These are phyloP conservation scores for Prunus davidiana DNA, from an alignment of 306 rosid species.

Conservation along the genomic window DNA sequence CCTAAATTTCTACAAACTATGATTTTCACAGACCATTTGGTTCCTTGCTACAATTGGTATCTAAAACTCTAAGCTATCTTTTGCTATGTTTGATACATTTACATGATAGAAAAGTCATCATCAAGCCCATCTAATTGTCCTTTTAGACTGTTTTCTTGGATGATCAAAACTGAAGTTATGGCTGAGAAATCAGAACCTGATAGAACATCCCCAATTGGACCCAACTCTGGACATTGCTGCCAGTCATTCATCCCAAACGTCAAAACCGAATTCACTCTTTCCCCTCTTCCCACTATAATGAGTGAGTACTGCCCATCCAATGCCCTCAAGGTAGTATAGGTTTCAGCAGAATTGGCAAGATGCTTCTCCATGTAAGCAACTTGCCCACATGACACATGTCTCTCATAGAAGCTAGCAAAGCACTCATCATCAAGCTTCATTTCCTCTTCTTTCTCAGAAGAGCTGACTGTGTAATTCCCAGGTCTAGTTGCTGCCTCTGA, in stretches of 20 bases:
- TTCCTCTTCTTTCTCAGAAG: conserved; percentile 61
- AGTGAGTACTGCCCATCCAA: conserved; percentile 78
- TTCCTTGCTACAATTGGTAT: conserved; percentile 31
- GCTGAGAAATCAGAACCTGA: conserved; percentile 76
- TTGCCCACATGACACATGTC: conserved; percentile 49
- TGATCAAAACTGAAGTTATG: conserved; percentile 65
- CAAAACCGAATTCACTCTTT: conserved; percentile 62
- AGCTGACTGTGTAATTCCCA: conserved; percentile 37
- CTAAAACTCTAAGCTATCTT: conserved; percentile 48
- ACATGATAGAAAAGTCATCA: conserved; percentile 82
- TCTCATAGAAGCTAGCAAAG: conserved; percentile 76
- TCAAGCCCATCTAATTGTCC: conserved; percentile 92
- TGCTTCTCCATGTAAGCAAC: conserved; percentile 72
- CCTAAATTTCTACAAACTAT: conserved; percentile 9
- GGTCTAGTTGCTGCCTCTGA: conserved; percentile 50
- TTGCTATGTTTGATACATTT: conserved; percentile 20
- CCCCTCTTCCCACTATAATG: conserved; percentile 78
- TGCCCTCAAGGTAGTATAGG: conserved; percentile 61
- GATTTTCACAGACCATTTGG: conserved; percentile 18
- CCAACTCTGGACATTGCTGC: conserved; percentile 93
- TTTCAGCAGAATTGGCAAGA: conserved; percentile 68
- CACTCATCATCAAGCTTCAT: conserved; percentile 70
- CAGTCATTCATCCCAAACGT: conserved; percentile 89
- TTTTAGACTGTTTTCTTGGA: conserved; percentile 63
- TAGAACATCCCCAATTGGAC: conserved; percentile 94